These are phyloP conservation scores for Botrytis galanthina DNA, from an alignment of 2,329 filamentous ascomycete genomes.

Conservation along the genomic window DNA sequence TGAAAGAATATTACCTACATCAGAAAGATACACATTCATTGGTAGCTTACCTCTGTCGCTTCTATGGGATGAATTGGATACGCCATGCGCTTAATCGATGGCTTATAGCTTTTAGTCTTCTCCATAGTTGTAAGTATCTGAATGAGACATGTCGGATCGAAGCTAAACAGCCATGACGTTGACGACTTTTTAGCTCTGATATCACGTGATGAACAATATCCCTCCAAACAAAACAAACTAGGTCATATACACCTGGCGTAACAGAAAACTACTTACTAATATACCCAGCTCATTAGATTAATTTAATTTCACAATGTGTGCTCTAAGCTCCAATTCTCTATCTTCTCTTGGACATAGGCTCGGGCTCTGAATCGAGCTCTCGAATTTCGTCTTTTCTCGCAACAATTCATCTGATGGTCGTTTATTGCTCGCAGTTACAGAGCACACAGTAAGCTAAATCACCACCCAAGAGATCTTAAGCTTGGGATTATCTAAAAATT, in stretches of 20 bases:
- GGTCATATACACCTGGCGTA: background rate
- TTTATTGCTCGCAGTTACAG: background rate
- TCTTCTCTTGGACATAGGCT: background rate
- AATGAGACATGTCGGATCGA: background rate
- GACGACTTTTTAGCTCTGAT: background rate
- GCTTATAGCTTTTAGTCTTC: background rate
- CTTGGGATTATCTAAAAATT: background rate
- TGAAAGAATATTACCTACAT: background rate
- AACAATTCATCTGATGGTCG: background rate
- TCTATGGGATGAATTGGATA: background rate
- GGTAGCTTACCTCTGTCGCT: background rate
- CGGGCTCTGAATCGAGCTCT: background rate
- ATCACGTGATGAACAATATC: background rate
- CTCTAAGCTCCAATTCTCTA: background rate
- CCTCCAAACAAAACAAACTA: background rate
- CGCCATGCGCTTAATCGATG: constrained; percentile 10
- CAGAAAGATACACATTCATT: background rate
- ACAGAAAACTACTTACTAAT: background rate
- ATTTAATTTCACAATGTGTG: too few species aligned
- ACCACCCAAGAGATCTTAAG: background rate
- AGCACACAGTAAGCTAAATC: background rate
- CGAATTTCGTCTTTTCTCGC: background rate
- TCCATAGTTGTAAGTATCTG: background rate
- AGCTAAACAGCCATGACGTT: constrained; percentile 15
- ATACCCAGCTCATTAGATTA: too few species aligned